These are phyloP conservation scores for Thalassiosira exigua DNA, from an alignment of 352 stramenopile genomes.

Conservation along the genomic window DNA sequence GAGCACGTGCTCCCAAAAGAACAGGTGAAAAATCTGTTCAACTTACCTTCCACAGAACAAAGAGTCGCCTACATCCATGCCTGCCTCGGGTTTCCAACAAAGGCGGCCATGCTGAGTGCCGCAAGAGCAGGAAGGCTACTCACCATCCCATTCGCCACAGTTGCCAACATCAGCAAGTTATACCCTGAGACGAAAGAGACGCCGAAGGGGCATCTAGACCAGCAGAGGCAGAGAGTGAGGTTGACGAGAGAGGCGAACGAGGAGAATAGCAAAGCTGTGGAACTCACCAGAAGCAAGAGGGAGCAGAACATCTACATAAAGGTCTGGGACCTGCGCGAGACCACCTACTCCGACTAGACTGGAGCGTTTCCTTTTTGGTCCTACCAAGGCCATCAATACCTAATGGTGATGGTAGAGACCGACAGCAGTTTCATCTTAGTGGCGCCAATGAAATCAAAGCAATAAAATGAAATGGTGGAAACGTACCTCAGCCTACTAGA, in stretches of 20 bases:
- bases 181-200: slow-evolving; percentile 30
- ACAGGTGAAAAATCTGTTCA: not conserved
- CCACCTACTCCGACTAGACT: slow-evolving; percentile 58
- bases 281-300: slow-evolving; percentile 3
- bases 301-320: slow-evolving; percentile 36
- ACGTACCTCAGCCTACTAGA: slow-evolving; percentile 16
- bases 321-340: slow-evolving; percentile 18
- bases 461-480: slow-evolving; percentile 22
- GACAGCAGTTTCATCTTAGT: slow-evolving; percentile 65
- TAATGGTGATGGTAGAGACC: slow-evolving; percentile 65
- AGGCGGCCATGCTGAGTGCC: not conserved
- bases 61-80: not conserved
- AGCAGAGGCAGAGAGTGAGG: slow-evolving; percentile 44
- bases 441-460: slow-evolving; percentile 45
- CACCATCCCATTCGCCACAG: not conserved
- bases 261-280: not conserved
- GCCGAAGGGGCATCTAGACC: slow-evolving; percentile 53
- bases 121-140: not conserved
- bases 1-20: not conserved
- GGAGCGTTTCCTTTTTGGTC: slow-evolving; percentile 50
- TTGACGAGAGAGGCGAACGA: too few relatives aligned
- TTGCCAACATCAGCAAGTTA: slow-evolving; percentile 12
- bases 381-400: slow-evolving; percentile 49
- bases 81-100: not conserved
- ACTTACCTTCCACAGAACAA: not conserved